Base-by-base conservation (phyloP, 148 eudicot genomes). In the Chenopodium berlandieri region DNA sequence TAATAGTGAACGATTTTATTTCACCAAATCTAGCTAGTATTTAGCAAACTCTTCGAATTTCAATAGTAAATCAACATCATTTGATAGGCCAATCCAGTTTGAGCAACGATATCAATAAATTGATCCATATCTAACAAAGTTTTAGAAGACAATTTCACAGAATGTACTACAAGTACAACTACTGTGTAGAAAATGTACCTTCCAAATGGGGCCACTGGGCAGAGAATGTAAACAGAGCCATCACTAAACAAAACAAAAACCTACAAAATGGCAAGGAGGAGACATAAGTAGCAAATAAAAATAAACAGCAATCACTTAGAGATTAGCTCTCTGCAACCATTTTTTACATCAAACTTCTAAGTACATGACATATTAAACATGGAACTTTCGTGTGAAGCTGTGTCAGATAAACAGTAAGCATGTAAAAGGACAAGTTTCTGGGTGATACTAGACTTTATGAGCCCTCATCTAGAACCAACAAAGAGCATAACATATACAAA, bases 171-270 rank as follows among this genome's bases (percentile, higher is more conserved):
- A 44, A 72, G 16, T 13, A 56, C 22, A 72, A 44, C 62, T n/a
- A 22, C n/a, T 37, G 25, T 82, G 88, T n/a, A 83, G 58, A 63
- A 64, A 50, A 23, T 30, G 58, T 69, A 85, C 99, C 99, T 92
- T 90, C 97, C 98, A 84, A 94, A 95, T 78, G 98, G 99, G 46
- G 90, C 95, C 80, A 95, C 91, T 62, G 99, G 99, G 84, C 99
- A 95, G 56, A 95, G 88, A 73, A 91, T 76, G 82, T 94, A 94
- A 78, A 90, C 86, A 58, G 94, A 89, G 66, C 99, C 99, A 83
- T 95, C 94, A 82, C 94, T 92, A 83, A 90, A 95, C 82, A 92
- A 81, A 78, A 95, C 48, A 82, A 95, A 92, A 71, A 94, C 98
- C 99, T 95, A 90, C 89, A 92, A 74, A 56, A 78, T 32, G 77